A percentile compares a stretch with the other conserved stretches of the same genome.
Evolutionary conservation across 2,329 filamentous ascomycete genomes (phyloP).

Genomic region (Sphaerulina vaccinii): DNA sequence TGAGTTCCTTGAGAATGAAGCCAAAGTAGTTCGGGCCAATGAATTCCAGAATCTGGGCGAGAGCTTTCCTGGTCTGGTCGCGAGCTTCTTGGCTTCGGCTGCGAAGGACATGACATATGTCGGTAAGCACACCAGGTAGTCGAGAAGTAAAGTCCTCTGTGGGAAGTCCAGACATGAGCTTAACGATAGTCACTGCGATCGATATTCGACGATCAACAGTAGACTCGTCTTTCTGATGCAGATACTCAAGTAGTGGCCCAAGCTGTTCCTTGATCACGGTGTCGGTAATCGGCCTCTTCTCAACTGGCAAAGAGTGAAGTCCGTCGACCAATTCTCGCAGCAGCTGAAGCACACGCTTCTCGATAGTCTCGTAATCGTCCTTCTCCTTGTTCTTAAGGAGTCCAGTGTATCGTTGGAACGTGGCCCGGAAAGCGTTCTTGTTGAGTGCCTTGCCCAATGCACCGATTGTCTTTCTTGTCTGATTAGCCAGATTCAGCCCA

Average conservation of each 20-base stretch:
- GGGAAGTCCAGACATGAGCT: constrained; percentile 79
- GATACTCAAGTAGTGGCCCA: constrained; percentile 75
- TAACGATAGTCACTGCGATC: constrained; percentile 83
- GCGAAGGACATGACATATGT: constrained; percentile 88
- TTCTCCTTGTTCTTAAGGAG: constrained; percentile 80
- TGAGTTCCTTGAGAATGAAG: constrained; percentile 89
- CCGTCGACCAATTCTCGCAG: constrained; percentile 79
- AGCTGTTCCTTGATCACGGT: constrained; percentile 68
- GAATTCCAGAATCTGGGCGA: constrained; percentile 77
- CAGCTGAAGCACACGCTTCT: constrained; percentile 82
- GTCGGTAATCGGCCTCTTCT: constrained; percentile 23
- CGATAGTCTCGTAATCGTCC: constrained; percentile 44
- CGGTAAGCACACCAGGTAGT: constrained; percentile 80
- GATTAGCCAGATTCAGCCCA: constrained; percentile 78
- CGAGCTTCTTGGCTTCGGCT: constrained; percentile 85
- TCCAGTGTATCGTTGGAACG: constrained; percentile 78
- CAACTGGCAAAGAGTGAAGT: constrained; percentile 47
- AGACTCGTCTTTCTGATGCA: constrained; percentile 92
- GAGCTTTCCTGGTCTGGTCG: constrained; percentile 85
- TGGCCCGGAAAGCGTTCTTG: constrained; percentile 85
- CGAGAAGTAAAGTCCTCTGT: constrained; percentile 68
- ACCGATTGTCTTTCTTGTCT: constrained; percentile 79
- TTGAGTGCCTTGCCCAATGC: constrained; percentile 72
- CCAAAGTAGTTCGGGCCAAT: constrained; percentile 81
- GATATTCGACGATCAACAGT: constrained; percentile 91